phyloP scores from a whole-genome alignment of 345 rosid genomes.

The Ceriops zippeliana region DNA sequence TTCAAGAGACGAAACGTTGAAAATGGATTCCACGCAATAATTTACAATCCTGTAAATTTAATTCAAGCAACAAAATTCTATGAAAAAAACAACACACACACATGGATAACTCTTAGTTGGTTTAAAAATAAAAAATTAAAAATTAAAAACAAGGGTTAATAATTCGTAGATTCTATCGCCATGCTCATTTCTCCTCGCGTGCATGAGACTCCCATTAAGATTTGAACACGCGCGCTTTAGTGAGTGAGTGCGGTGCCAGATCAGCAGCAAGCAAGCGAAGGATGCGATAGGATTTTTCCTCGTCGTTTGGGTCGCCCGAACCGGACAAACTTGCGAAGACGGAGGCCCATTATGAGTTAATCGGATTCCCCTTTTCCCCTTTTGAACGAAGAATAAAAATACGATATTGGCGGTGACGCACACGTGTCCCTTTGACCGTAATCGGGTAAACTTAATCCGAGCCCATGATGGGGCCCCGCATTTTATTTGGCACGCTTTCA shows the following conservation, averaged over 20 bases:
- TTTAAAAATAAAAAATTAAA: too few species aligned
- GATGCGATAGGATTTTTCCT: constrained; percentile 14
- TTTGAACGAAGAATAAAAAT: too few species aligned
- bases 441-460: constrained; percentile 16
- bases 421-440: not conserved
- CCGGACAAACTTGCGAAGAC: not conserved
- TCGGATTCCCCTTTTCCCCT: not conserved
- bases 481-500: constrained; percentile 32
- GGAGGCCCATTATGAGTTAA: constrained; percentile 22
- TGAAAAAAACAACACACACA: too few species aligned
- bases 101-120: too few species aligned
- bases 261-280: not conserved
- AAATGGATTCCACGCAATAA: too few species aligned
- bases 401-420: not conserved
- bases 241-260: constrained; percentile 9
- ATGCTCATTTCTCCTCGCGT: not conserved
- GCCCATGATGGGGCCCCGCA: constrained; percentile 22
- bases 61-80: too few species aligned
- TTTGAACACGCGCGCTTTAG: not conserved
- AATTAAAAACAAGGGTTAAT: too few species aligned
- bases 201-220: not conserved
- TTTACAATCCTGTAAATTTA: too few species aligned
- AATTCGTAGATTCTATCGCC: not conserved
- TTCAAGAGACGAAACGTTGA: too few species aligned
- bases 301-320: constrained; percentile 12